Percentiles rank a stretch among this genome's conserved stretches.
Evolutionary conservation across 352 stramenopile genomes (phyloP).

Genomic region (Phytophthora litchii): DNA sequence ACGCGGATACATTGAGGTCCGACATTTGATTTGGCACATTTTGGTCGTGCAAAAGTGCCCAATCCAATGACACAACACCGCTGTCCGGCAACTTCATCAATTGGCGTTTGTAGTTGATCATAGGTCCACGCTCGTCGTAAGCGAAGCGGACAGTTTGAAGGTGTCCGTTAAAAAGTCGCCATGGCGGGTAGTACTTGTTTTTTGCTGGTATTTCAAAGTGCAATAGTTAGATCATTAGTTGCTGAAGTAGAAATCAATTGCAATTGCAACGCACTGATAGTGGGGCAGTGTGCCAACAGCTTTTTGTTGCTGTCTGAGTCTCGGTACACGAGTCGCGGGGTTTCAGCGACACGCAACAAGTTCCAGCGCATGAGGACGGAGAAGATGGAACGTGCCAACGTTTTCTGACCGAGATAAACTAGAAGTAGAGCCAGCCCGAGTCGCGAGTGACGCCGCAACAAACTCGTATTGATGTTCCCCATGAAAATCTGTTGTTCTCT

Average conservation of each 20-base stretch:
- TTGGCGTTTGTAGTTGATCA: slow-evolving; percentile 64
- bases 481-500: slow-evolving; percentile 27
- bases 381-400: slow-evolving; percentile 14
- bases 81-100: slow-evolving; percentile 63
- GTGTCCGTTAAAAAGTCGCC: slow-evolving; percentile 67
- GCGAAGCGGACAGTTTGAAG: slow-evolving; percentile 64
- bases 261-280: slow-evolving; percentile 43
- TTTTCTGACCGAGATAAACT: slow-evolving; percentile 21
- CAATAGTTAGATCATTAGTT: slow-evolving; percentile 14
- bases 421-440: slow-evolving; percentile 13
- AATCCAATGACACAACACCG: slow-evolving; percentile 76
- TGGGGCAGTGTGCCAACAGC: slow-evolving; percentile 47
- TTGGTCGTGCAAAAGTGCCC: slow-evolving; percentile 45
- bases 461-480: slow-evolving; percentile 20
- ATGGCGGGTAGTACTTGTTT: slow-evolving; percentile 60
- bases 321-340: slow-evolving; percentile 46
- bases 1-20: slow-evolving; percentile 13
- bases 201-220: slow-evolving; percentile 36
- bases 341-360: slow-evolving; percentile 34
- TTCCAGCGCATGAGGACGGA: slow-evolving; percentile 33
- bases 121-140: slow-evolving; percentile 37
- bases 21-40: slow-evolving; percentile 6
- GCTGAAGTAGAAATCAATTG: not conserved
- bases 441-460: slow-evolving; percentile 17
- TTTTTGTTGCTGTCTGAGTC: slow-evolving; percentile 44